Percentiles rank a stretch among this genome's conserved stretches.
phyloP scores from a whole-genome alignment of 331 rosid genomes.

The Acacia pycnantha region DNA sequence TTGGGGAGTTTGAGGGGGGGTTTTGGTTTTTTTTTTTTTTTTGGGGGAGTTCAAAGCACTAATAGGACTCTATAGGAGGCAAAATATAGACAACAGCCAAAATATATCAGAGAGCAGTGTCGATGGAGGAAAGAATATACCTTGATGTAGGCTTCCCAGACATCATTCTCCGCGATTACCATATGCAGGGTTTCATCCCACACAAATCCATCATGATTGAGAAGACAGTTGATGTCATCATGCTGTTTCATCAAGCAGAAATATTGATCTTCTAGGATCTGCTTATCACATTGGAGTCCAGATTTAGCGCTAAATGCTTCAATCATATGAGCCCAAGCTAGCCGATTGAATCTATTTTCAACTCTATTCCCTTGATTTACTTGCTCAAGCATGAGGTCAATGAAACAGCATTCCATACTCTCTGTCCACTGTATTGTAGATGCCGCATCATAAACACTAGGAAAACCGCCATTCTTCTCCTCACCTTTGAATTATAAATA shows the following conservation, averaged over 20 bases:
- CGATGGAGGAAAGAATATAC: slow-evolving; percentile 36
- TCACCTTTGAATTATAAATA: slow-evolving; percentile 45
- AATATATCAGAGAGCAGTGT: slow-evolving; percentile 1
- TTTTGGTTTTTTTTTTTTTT: too few species aligned
- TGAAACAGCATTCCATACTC: slow-evolving; percentile 44
- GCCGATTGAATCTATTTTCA: slow-evolving; percentile 47
- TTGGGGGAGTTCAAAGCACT: not conserved
- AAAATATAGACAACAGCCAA: slow-evolving; percentile 9
- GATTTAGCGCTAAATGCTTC: slow-evolving; percentile 41
- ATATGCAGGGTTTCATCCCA: slow-evolving; percentile 68
- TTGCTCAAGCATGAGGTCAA: slow-evolving; percentile 62
- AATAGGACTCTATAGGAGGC: not conserved
- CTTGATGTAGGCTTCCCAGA: slow-evolving; percentile 67
- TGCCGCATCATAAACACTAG: slow-evolving; percentile 26
- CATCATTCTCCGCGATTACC: slow-evolving; percentile 53
- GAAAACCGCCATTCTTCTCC: slow-evolving; percentile 23
- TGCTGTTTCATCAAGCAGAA: slow-evolving; percentile 54
- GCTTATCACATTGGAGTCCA: slow-evolving; percentile 49
- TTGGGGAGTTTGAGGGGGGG: too few species aligned
- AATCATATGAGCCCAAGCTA: slow-evolving; percentile 57
- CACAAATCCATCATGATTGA: slow-evolving; percentile 46
- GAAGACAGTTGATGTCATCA: slow-evolving; percentile 47
- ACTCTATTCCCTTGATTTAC: slow-evolving; percentile 43
- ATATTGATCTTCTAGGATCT: slow-evolving; percentile 51
- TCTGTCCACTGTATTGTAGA: slow-evolving; percentile 56